These are phyloP conservation scores for Fusarium clavum DNA, from an alignment of 2,329 filamentous ascomycete genomes.

Conservation along the genomic window DNA sequence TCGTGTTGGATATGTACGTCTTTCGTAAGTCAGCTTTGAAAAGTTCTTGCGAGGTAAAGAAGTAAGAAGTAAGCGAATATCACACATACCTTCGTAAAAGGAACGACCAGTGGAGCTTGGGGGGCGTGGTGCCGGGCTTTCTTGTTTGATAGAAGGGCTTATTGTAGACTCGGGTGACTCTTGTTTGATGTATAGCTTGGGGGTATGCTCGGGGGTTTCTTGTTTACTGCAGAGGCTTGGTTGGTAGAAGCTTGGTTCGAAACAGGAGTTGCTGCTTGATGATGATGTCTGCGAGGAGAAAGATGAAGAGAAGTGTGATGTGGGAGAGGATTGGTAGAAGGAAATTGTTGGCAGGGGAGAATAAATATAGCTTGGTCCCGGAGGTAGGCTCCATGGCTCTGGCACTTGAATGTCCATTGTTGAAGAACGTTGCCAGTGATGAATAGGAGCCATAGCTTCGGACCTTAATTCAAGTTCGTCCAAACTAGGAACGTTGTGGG, in stretches of 20 bases:
- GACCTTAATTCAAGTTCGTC: background rate
- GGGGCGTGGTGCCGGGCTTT: background rate
- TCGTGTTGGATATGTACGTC: background rate
- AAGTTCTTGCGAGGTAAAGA: background rate
- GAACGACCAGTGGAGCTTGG: background rate
- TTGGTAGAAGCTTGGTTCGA: background rate
- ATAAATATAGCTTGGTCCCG: slow-evolving; percentile 8
- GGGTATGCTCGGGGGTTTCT: too few relatives aligned
- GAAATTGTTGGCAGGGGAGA: background rate
- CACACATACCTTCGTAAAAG: background rate
- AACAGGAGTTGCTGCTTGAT: background rate
- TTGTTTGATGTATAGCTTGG: background rate
- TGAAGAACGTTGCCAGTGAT: background rate
- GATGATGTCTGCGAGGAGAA: background rate
- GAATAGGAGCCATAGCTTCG: background rate
- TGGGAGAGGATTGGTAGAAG: background rate
- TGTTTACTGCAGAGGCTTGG: too few relatives aligned
- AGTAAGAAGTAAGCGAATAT: background rate
- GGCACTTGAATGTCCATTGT: background rate
- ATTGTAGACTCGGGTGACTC: background rate
- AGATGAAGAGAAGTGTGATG: background rate
- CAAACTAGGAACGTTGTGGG: background rate
- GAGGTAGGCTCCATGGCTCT: background rate
- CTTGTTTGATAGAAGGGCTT: background rate
- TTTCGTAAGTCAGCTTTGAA: background rate